Conservation (phyloP, 768 basidiomycete genomes). For the Daedaleopsis nitida region DNA sequence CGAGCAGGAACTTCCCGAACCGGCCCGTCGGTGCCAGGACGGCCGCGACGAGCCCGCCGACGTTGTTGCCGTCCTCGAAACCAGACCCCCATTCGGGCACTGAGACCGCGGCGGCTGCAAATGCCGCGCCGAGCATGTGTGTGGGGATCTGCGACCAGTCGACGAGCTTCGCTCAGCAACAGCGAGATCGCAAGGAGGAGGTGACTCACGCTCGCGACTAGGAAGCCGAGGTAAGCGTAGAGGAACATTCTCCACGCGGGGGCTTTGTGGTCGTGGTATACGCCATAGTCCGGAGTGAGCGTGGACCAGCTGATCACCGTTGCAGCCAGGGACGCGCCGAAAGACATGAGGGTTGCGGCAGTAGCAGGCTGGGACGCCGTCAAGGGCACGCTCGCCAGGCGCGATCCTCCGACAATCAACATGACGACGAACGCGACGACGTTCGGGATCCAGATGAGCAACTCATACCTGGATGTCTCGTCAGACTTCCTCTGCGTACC, state of each 20-base stretch:
- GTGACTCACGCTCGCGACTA: slow-evolving; percentile 41
- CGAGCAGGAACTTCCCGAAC: slow-evolving; percentile 48
- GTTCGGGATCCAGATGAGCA: slow-evolving; percentile 43
- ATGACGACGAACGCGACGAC: slow-evolving; percentile 40
- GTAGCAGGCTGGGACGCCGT: slow-evolving; percentile 30
- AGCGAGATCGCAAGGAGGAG: not conserved
- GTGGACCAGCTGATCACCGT: slow-evolving; percentile 44
- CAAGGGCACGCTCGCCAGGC: slow-evolving; percentile 29
- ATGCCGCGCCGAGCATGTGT: slow-evolving; percentile 48
- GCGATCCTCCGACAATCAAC: slow-evolving; percentile 37
- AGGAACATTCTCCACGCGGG: slow-evolving; percentile 37
- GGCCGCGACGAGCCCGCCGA: slow-evolving; percentile 50
- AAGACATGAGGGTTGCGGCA: slow-evolving; percentile 40
- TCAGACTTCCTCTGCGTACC: not conserved
- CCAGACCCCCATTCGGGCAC: slow-evolving; percentile 44
- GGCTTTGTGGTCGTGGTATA: slow-evolving; percentile 41
- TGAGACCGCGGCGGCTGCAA: slow-evolving; percentile 42
- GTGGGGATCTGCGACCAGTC: slow-evolving; percentile 35
- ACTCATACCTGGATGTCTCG: slow-evolving; percentile 33
- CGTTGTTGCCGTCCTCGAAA: slow-evolving; percentile 38
- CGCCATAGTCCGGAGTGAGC: slow-evolving; percentile 51
- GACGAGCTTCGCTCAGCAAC: not conserved
- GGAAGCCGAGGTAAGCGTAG: slow-evolving; percentile 49
- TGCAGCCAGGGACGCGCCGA: slow-evolving; percentile 45
- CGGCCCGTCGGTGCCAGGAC: slow-evolving; percentile 39